Evolutionary conservation across 1,139 yeast genomes (phyloP).

Genomic region (Candida sp.): DNA sequence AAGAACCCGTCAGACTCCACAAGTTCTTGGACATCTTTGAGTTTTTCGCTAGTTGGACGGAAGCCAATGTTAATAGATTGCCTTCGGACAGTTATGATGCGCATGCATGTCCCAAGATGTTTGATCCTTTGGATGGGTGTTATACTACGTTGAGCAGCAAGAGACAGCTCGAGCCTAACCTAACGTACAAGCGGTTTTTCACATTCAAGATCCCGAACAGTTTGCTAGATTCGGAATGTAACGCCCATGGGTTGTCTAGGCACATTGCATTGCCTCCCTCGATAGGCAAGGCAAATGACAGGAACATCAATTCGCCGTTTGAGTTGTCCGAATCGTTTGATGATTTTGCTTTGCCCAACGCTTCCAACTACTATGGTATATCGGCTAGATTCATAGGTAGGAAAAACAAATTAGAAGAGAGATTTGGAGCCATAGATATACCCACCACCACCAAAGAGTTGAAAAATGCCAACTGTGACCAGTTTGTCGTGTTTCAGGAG

Average conservation of each 20-base stretch:
- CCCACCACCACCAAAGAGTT: slow-evolving; percentile 24
- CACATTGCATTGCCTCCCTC: slow-evolving; percentile 47
- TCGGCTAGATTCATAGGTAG: slow-evolving; percentile 47
- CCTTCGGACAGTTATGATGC: slow-evolving; percentile 26
- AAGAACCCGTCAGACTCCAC: slow-evolving; percentile 17
- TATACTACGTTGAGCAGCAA: slow-evolving; percentile 26
- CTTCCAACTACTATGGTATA: slow-evolving; percentile 40
- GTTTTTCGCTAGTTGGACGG: slow-evolving; percentile 43
- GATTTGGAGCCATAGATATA: slow-evolving; percentile 15
- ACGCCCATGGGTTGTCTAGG: slow-evolving; percentile 31
- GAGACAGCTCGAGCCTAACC: slow-evolving; percentile 29
- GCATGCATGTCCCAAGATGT: slow-evolving; percentile 17
- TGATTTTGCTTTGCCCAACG: slow-evolving; percentile 29
- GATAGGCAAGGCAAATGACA: slow-evolving; percentile 29
- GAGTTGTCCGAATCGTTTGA: slow-evolving; percentile 14
- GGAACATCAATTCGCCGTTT: slow-evolving; percentile 10
- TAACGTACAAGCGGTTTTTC: slow-evolving; percentile 42
- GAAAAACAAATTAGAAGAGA: slow-evolving; percentile 21
- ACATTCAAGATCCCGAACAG: slow-evolving; percentile 46
- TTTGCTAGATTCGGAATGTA: slow-evolving; percentile 43
- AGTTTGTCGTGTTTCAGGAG: slow-evolving; percentile 44
- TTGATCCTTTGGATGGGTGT: slow-evolving; percentile 35
- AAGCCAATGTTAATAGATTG: slow-evolving; percentile 35
- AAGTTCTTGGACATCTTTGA: slow-evolving; percentile 45
- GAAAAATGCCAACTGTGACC: slow-evolving; percentile 43